phyloP scores from a whole-genome alignment of 2,329 filamentous ascomycete genomes.

The Clonostachys sp. region DNA sequence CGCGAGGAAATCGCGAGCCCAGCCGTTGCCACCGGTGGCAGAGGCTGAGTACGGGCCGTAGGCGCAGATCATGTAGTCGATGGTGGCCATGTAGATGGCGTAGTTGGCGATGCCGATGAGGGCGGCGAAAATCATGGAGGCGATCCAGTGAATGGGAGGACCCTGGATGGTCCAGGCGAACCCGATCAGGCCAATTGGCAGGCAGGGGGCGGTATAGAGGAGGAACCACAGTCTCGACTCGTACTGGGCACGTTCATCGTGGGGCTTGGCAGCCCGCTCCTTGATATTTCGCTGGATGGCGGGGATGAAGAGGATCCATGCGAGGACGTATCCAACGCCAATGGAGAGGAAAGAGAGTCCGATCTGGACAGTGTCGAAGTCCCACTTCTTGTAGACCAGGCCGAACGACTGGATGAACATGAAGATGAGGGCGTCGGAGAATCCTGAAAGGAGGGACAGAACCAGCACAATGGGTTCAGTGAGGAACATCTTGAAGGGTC shows the following conservation, averaged over 20 bases:
- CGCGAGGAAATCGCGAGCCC: slow-evolving; percentile 68
- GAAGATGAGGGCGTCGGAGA: slow-evolving; percentile 72
- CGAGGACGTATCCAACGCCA: slow-evolving; percentile 60
- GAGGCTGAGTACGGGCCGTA: slow-evolving; percentile 72
- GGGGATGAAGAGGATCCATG: slow-evolving; percentile 55
- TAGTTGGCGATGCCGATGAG: slow-evolving; percentile 72
- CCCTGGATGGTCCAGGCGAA: slow-evolving; percentile 62
- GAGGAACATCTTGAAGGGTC: slow-evolving; percentile 69
- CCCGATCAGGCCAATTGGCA: slow-evolving; percentile 64
- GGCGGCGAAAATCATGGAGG: slow-evolving; percentile 58
- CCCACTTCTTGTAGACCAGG: slow-evolving; percentile 65
- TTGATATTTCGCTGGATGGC: slow-evolving; percentile 49
- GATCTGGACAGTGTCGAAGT: slow-evolving; percentile 50
- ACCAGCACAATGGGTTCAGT: slow-evolving; percentile 71
- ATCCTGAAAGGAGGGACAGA: slow-evolving; percentile 66
- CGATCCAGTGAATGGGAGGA: slow-evolving; percentile 61
- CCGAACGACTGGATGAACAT: slow-evolving; percentile 71
- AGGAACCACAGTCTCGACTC: slow-evolving; percentile 64
- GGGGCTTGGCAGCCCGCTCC: slow-evolving; percentile 42
- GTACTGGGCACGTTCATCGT: slow-evolving; percentile 59
- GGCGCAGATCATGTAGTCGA: slow-evolving; percentile 73
- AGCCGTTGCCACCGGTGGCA: slow-evolving; percentile 72
- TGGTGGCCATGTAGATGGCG: slow-evolving; percentile 70
- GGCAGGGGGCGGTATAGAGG: slow-evolving; percentile 53
- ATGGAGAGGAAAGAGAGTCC: slow-evolving; percentile 63